Evolutionary conservation across 306 rosid species (phyloP), one percentile per base, ranked within the genome.

Genomic region (Mimosa pudica): DNA sequence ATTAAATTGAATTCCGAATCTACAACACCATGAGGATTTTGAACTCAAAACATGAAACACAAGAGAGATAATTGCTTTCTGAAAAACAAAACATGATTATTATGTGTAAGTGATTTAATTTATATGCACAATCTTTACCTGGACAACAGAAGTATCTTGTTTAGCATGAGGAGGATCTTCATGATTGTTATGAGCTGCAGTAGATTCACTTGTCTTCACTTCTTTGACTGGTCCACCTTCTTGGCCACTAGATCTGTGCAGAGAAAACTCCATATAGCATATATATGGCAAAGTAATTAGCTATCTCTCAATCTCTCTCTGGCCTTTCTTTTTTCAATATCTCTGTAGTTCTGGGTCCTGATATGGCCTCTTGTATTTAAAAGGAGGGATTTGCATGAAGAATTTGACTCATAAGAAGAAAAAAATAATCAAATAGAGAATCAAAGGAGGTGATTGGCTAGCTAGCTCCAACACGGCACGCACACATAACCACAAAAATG

Each of bases 261-360:
- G 70, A 84, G 81, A 79, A 64, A 76, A 78, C 84, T 90, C 91
- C 92, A 90, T 92, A 38, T 92, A 38, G 65, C 36, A 24, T 38
- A 38, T 55, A 13, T 6, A 55, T 52, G 60, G 60, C 60, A 12
- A 5, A 4, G 11, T 49, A 17, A 32, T 20, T 5, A 55, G 38
- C 36, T 41, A 24, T 35, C 49, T 42, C 16, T 80, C 30, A 12
- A 16, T 49, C 4, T 51, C 38, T 51, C n/a, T 13, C 41, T 10
- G 17, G 35, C 16, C 7, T 20, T 18, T 14, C 11, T 17, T 64
- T n/a, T 55, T 48, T 73, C 71, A 36, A 20, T 54, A 13, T 69
- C 67, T 6, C 4, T 12, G 71, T 74, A 76, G 75, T 38, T 61
- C 47, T 33, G 41, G 60, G 81, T 72, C 70, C 58, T 79, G n/a